Conservation (phyloP, 1,284 basidiomycete species). For the Tilletiaria anomala region DNA sequence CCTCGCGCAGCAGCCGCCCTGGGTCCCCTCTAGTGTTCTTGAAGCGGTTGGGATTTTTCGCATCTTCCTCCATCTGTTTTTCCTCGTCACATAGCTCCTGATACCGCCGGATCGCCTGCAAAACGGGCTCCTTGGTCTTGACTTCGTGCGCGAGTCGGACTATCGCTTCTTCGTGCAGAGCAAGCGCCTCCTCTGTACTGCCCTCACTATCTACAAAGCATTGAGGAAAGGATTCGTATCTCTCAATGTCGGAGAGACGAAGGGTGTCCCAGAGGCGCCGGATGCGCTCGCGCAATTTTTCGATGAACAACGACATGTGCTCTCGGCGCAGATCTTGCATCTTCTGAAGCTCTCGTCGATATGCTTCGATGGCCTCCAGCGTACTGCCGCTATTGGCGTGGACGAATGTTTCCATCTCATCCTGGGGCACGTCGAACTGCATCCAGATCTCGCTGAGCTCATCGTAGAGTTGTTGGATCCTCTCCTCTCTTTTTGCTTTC, state of each 20-base stretch:
- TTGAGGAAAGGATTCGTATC: too few species aligned
- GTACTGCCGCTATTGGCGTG: slow-evolving; percentile 53
- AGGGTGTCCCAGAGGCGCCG: slow-evolving; percentile 68
- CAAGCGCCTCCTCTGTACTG: slow-evolving; percentile 49
- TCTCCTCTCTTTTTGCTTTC: slow-evolving; percentile 23
- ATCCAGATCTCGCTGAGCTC: slow-evolving; percentile 36
- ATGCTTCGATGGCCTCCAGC: slow-evolving; percentile 56
- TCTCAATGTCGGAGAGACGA: slow-evolving; percentile 70
- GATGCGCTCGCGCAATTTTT: slow-evolving; percentile 68
- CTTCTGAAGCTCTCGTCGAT: slow-evolving; percentile 75
- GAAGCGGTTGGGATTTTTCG: slow-evolving; percentile 44
- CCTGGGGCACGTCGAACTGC: slow-evolving; percentile 33
- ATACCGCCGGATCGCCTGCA: slow-evolving; percentile 70
- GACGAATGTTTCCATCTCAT: slow-evolving; percentile 37
- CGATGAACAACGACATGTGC: slow-evolving; percentile 71
- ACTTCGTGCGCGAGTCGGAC: slow-evolving; percentile 64
- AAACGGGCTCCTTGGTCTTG: slow-evolving; percentile 57
- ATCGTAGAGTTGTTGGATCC: slow-evolving; percentile 35
- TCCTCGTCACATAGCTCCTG: slow-evolving; percentile 80
- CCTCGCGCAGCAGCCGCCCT: slow-evolving; percentile 61
- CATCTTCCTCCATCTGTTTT: slow-evolving; percentile 62
- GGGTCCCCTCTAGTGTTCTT: slow-evolving; percentile 41
- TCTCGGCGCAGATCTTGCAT: slow-evolving; percentile 78
- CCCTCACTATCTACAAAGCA: too few species aligned
- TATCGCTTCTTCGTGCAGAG: slow-evolving; percentile 76